Conservation (phyloP, 805 yeast species). For the Myxozyma melibiosi region DNA sequence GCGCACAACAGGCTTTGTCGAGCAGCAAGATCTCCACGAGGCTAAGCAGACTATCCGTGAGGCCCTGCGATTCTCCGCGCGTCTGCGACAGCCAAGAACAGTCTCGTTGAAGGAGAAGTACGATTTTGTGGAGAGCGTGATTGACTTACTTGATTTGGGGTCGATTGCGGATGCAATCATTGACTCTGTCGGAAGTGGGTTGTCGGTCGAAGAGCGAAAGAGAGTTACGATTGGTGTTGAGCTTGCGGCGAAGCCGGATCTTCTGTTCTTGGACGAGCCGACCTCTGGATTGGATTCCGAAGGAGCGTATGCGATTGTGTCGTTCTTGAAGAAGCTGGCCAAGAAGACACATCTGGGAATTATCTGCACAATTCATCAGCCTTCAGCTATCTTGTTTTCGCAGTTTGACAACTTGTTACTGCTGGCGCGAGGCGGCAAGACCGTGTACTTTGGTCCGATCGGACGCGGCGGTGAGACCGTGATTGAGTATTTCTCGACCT, state of each 20-base stretch:
- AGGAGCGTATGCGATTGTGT: conserved; percentile 67
- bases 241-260: conserved; percentile 64
- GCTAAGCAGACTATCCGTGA: conserved; percentile 70
- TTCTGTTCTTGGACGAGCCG: conserved; percentile 67
- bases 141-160: conserved; percentile 64
- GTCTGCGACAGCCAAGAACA: conserved; percentile 61
- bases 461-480: conserved; percentile 61
- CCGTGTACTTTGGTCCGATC: conserved; percentile 74
- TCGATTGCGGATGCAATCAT: conserved; percentile 70
- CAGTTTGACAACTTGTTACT: conserved; percentile 77
- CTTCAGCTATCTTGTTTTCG: conserved; percentile 75
- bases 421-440: conserved; percentile 69
- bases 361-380: conserved; percentile 80
- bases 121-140: conserved; percentile 65
- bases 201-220: conserved; percentile 64
- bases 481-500: conserved; percentile 64
- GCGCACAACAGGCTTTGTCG: conserved; percentile 70
- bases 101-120: conserved; percentile 60
- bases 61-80: conserved; percentile 66
- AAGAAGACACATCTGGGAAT: conserved; percentile 61
- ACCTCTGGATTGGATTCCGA: conserved; percentile 71
- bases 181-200: conserved; percentile 73
- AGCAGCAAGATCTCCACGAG: conserved; percentile 75
- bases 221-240: conserved; percentile 68
- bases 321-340: conserved; percentile 61